phyloP scores from a whole-genome alignment of 495 filamentous ascomycete genomes.

The Evansstolkia leycettana region DNA sequence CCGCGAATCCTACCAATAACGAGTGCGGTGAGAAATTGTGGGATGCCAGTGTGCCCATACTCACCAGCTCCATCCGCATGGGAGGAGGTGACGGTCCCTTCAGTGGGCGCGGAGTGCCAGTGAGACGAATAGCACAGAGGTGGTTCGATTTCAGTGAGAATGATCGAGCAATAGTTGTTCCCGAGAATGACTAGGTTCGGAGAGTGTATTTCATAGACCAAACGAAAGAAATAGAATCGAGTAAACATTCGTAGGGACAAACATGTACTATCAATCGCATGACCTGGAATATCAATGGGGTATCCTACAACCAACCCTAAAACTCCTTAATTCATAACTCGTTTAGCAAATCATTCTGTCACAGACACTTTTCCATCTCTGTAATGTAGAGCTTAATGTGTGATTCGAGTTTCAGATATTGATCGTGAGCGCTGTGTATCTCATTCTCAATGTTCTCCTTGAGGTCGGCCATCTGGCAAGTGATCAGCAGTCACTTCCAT shows the following conservation, averaged over 20 bases:
- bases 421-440: conserved; percentile 72
- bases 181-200: neutral
- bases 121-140: conserved; percentile 48
- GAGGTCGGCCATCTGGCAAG: conserved; percentile 76
- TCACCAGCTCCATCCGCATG: conserved; percentile 46
- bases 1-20: conserved; percentile 12
- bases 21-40: conserved; percentile 30
- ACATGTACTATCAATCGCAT: conserved; percentile 12
- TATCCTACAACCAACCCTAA: conserved; percentile 29
- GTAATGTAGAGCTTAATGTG: conserved; percentile 97
- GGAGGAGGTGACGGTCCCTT: conserved; percentile 44
- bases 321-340: conserved; percentile 24
- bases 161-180: neutral
- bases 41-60: conserved; percentile 45
- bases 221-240: neutral
- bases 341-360: conserved; percentile 10
- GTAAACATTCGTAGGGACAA: conserved; percentile 2
- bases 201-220: neutral
- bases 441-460: conserved; percentile 96
- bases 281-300: conserved; percentile 15
- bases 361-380: conserved; percentile 92
- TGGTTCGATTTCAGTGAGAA: conserved; percentile 56
- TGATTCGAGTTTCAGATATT: conserved; percentile 91
- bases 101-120: conserved; percentile 55
- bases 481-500: conserved; percentile 1